A percentile compares a stretch with the other conserved stretches of the same genome.
Evolutionary conservation across 371 early-diverging fungal genomes (phyloP).

Genomic region (Encephalitozoon hellem): DNA sequence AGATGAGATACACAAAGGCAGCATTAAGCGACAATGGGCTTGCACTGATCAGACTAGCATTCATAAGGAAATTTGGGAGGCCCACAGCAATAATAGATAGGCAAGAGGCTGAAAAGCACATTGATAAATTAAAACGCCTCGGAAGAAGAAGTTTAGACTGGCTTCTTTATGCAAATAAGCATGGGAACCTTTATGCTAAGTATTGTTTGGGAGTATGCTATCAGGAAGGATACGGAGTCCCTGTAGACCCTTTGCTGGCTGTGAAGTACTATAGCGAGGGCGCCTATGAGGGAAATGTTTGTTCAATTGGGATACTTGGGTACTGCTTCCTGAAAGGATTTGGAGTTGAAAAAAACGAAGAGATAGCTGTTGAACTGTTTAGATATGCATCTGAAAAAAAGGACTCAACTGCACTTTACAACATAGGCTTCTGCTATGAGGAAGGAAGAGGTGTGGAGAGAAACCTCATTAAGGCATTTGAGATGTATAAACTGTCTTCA

Average conservation of each 20-base stretch:
- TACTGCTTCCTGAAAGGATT: constrained; percentile 78
- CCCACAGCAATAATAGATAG: constrained; percentile 67
- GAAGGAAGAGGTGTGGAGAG: constrained; percentile 68
- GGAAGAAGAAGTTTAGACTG: constrained; percentile 55
- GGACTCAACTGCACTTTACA: constrained; percentile 85
- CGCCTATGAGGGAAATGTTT: constrained; percentile 68
- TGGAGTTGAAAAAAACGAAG: constrained; percentile 67
- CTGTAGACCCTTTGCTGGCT: constrained; percentile 64
- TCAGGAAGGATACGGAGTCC: constrained; percentile 68
- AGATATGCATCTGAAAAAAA: constrained; percentile 80
- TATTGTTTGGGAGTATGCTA: constrained; percentile 69
- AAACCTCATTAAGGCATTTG: constrained; percentile 69
- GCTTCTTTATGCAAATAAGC: constrained; percentile 63
- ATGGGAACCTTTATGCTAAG: constrained; percentile 50
- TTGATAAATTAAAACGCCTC: constrained; percentile 35
- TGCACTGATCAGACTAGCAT: constrained; percentile 65
- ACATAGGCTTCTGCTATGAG: constrained; percentile 80
- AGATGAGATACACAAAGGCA: constrained; percentile 64
- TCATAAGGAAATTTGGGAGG: constrained; percentile 68
- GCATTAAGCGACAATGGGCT: constrained; percentile 62
- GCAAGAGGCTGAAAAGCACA: constrained; percentile 66
- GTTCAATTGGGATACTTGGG: constrained; percentile 72
- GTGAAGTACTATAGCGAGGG: constrained; percentile 66
- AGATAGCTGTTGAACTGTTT: constrained; percentile 76
- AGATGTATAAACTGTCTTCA: constrained; percentile 71